Evolutionary conservation across 352 stramenopile genomes (phyloP).

Genomic region (Globisporangium cylindrosporum): DNA sequence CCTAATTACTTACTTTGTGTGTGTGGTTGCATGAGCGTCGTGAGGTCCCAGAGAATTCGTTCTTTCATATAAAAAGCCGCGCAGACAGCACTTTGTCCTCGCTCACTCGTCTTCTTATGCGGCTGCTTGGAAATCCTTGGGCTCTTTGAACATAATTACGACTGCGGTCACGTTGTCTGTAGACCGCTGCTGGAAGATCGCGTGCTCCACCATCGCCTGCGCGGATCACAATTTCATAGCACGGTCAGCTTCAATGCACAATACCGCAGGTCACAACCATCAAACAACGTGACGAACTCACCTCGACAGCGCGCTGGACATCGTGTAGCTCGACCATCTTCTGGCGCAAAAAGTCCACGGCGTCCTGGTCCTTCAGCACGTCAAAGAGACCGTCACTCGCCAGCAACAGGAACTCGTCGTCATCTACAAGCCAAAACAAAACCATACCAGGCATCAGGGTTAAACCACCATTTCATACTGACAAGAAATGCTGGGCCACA

Average conservation of each 20-base stretch:
- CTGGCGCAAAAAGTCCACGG: conserved; percentile 66
- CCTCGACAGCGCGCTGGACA: conserved; percentile 77
- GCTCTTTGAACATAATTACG: conserved; percentile 81
- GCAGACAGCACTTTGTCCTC: neutral
- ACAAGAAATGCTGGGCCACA: neutral
- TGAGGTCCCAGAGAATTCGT: neutral
- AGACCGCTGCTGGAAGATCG: conserved; percentile 81
- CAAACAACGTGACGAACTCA: conserved; percentile 15
- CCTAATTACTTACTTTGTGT: conserved; percentile 9
- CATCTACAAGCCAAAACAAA: conserved; percentile 23
- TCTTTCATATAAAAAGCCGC: neutral
- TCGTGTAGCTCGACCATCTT: conserved; percentile 71
- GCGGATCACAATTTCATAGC: neutral
- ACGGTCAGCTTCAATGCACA: conserved; percentile 6
- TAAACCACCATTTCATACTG: neutral
- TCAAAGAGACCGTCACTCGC: conserved; percentile 83
- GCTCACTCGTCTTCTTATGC: neutral
- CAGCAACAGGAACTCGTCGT: conserved; percentile 80
- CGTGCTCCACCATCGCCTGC: conserved; percentile 72
- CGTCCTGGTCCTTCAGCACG: conserved; percentile 82
- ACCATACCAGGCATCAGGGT: neutral
- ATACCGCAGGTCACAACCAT: neutral
- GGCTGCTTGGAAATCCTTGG: conserved; percentile 32
- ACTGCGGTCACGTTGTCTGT: conserved; percentile 86
- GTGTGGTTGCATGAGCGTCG: neutral